Percentiles rank a stretch among this genome's conserved stretches.
Conservation (phyloP, 73 alveolate species). For the Blepharisma japonicum region DNA sequence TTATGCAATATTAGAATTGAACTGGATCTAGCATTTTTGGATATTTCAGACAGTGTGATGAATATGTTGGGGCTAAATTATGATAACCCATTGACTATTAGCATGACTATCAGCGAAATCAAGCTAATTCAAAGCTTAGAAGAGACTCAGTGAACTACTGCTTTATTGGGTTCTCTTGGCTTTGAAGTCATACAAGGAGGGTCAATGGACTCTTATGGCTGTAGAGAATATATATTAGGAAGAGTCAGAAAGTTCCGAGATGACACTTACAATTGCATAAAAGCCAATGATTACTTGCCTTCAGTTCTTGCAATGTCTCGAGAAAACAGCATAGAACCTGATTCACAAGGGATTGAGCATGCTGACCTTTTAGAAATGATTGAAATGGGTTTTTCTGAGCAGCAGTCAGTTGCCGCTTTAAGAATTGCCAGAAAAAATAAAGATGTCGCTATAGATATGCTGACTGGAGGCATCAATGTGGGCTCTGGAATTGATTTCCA, state of each 20-base stretch:
- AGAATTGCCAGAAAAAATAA: conserved; percentile 24
- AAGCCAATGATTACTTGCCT: not conserved
- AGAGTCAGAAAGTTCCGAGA: conserved; percentile 17
- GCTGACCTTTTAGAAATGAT: conserved; percentile 22
- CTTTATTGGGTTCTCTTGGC: conserved; percentile 16
- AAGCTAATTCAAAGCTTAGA: conserved; percentile 15
- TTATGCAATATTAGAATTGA: conserved; percentile 35
- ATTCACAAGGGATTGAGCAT: conserved; percentile 18
- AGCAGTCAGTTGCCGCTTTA: conserved; percentile 33
- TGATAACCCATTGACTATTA: conserved; percentile 41
- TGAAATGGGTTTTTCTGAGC: conserved; percentile 42
- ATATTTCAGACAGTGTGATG: conserved; percentile 27
- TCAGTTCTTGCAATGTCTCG: not conserved
- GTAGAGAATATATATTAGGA: conserved; percentile 36
- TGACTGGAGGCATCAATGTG: not conserved
- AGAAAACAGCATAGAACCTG: not conserved
- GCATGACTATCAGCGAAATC: conserved; percentile 34
- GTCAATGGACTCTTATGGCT: conserved; percentile 23
- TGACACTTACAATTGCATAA: not conserved
- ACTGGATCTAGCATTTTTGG: conserved; percentile 47
- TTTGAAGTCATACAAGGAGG: conserved; percentile 39
- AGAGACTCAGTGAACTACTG: conserved; percentile 33
- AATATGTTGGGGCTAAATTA: conserved; percentile 47
- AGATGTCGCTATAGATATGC: conserved; percentile 36
- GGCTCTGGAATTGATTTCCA: not conserved